These are phyloP conservation scores for Mikania micrantha DNA, from an alignment of 129 eudicot species.

Conservation along the genomic window DNA sequence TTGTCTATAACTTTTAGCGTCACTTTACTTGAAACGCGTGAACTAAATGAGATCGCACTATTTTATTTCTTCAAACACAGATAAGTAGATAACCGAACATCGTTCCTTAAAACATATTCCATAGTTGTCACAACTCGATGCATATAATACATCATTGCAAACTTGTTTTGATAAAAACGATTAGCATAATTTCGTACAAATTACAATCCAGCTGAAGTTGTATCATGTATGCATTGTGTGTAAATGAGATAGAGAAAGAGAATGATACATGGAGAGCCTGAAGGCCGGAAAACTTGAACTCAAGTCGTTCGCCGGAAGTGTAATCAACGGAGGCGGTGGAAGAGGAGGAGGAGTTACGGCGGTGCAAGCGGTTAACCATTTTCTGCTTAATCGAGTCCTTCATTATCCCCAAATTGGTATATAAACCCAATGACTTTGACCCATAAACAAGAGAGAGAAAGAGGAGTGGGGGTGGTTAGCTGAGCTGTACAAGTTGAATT, in stretches of 20 bases:
- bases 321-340: conserved; percentile 36
- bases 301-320: conserved; percentile 36
- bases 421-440: conserved; percentile 11
- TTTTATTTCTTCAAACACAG: neutral
- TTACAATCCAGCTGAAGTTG: neutral
- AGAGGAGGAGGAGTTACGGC: conserved; percentile 39
- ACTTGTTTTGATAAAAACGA: neutral
- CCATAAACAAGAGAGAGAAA: conserved; percentile 18
- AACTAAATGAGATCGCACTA: neutral
- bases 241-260: neutral
- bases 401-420: conserved; percentile 13
- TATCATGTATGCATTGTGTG: neutral
- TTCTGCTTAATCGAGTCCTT: conserved; percentile 25
- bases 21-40: neutral
- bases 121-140: conserved; percentile 12
- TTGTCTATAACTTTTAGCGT: neutral
- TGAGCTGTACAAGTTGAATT: conserved; percentile 33
- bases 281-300: conserved; percentile 47
- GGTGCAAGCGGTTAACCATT: conserved; percentile 59
- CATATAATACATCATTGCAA: conserved; percentile 7
- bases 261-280: conserved; percentile 57
- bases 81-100: conserved; percentile 6
- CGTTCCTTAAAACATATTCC: conserved; percentile 1
- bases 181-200: neutral
- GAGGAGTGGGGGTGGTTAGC: conserved; percentile 17